A percentile compares a stretch with the other conserved stretches of the same genome.
These are phyloP conservation scores for Mucor piriformis DNA, from an alignment of 371 early-diverging fungal genomes.

Conservation along the genomic window DNA sequence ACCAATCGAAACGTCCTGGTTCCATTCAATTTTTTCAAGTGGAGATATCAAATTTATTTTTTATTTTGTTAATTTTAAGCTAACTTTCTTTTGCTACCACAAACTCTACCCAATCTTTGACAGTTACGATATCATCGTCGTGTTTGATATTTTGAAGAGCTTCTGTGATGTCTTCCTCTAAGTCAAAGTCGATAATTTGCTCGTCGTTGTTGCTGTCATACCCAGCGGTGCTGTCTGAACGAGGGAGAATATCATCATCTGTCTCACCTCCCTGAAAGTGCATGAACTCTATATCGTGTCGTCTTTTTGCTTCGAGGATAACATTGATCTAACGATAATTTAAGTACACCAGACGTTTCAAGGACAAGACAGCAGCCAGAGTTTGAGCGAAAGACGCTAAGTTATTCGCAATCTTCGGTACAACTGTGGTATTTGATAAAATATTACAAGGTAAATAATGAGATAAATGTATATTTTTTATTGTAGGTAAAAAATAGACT, in stretches of 20 bases:
- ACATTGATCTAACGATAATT: constrained; percentile 16
- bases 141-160: constrained; percentile 19
- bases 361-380: constrained; percentile 18
- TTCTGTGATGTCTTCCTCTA: constrained; percentile 20
- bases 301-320: constrained; percentile 12
- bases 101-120: constrained; percentile 27
- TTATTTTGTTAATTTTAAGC: constrained; percentile 10
- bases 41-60: constrained; percentile 2
- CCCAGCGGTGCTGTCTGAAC: constrained; percentile 9
- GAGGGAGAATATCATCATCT: constrained; percentile 20
- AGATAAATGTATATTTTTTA: too few species aligned
- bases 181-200: constrained; percentile 12
- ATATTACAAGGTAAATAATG: too few species aligned
- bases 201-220: constrained; percentile 5
- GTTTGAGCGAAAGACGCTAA: constrained; percentile 16
- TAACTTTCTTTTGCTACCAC: constrained; percentile 18
- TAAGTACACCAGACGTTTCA: constrained; percentile 18
- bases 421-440: too few species aligned
- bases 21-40: too few species aligned
- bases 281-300: constrained; percentile 14
- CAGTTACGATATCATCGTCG: constrained; percentile 19
- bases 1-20: constrained; percentile 8
- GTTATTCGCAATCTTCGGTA: constrained; percentile 17
- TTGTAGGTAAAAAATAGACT: too few species aligned
- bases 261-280: constrained; percentile 13